Base-by-base conservation (phyloP, 805 yeast genomes). In the Teunomyces tritomae region DNA sequence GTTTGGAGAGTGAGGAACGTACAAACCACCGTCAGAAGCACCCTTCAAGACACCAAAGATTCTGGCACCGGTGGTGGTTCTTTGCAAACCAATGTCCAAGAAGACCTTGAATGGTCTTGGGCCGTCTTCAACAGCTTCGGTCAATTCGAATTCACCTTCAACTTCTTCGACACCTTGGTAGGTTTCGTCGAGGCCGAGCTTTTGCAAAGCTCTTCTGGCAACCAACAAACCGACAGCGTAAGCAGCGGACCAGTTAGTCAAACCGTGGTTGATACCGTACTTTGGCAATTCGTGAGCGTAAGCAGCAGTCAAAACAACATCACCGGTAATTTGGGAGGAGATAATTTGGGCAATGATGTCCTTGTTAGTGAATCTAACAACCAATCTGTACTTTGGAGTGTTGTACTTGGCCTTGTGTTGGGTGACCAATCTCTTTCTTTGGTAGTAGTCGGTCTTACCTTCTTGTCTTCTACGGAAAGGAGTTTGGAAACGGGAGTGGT, bases 51-150 rank as follows among this genome's bases (percentile, higher is more conserved):
- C 97, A 89, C 98, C 99, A 70, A 94, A 94, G 76, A 94, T 84
- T 80, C 96, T 89, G 73, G 98, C 97, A 89, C 99, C 99, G 70
- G 98, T 91, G 81, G 99, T 94, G 80, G 99, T 90, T 87, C 99
- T 91, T 80, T 90, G 96, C 76, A 94, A 83, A 89, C 99, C 99
- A 71, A 94, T 91, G 76, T 94, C 99, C 72, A 94, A 84, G 89
- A 83, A 94, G 64, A 91, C 97, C 87, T 94, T 94, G 96, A 94
- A 94, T 74, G 99, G 99, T 78, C 98, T 87, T 81, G 98, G 99
- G 64, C 84, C 97, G 63, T 89, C 99, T 83, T 94, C 99, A 64
- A 90, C 97, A 62, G 98, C 98, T 84, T 94, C 96, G 68, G 97
- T 90, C 73, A 94, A 85, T 77, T 87, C 88, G 80, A 79, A 94